These are phyloP conservation scores for Domatiomyces globalis DNA, from an alignment of 2,329 filamentous ascomycete genomes.

Conservation along the genomic window DNA sequence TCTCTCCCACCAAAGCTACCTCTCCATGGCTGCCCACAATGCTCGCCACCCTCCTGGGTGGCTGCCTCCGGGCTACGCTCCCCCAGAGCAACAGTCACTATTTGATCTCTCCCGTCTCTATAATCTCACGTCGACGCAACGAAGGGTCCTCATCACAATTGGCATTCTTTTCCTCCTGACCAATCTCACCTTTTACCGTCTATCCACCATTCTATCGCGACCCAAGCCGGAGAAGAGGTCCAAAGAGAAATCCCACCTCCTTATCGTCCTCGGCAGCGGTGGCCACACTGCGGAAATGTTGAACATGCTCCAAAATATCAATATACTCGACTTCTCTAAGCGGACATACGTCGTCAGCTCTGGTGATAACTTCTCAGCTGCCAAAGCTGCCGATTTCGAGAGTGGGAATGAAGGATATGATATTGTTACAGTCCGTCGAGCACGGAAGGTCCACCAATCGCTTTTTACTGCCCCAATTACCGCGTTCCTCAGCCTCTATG, in stretches of 20 bases:
- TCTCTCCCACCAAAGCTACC: neutral
- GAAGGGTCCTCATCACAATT: constrained; percentile 3
- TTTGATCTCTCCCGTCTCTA: neutral
- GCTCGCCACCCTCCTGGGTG: neutral
- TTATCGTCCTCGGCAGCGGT: constrained; percentile 79
- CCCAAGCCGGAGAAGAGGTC: constrained; percentile 1
- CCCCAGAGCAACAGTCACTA: neutral
- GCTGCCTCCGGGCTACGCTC: neutral
- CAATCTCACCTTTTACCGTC: constrained; percentile 11
- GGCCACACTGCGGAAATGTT: constrained; percentile 95
- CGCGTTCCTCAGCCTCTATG: constrained; percentile 49
- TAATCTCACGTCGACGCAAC: constrained; percentile 1
- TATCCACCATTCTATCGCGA: constrained; percentile 5
- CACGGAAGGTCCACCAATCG: constrained; percentile 69
- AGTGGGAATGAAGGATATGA: constrained; percentile 53
- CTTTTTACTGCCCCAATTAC: constrained; percentile 41
- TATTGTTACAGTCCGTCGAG: constrained; percentile 56
- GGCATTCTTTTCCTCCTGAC: constrained; percentile 5
- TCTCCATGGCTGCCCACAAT: neutral
- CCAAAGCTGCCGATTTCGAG: constrained; percentile 52
- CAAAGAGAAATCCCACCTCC: constrained; percentile 36
- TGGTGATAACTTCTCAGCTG: constrained; percentile 58
- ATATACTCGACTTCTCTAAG: constrained; percentile 38
- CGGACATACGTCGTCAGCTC: constrained; percentile 70
- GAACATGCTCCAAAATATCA: constrained; percentile 56